Base-by-base conservation (phyloP, 352 stramenopile species). In the Blastocystis sp. region DNA sequence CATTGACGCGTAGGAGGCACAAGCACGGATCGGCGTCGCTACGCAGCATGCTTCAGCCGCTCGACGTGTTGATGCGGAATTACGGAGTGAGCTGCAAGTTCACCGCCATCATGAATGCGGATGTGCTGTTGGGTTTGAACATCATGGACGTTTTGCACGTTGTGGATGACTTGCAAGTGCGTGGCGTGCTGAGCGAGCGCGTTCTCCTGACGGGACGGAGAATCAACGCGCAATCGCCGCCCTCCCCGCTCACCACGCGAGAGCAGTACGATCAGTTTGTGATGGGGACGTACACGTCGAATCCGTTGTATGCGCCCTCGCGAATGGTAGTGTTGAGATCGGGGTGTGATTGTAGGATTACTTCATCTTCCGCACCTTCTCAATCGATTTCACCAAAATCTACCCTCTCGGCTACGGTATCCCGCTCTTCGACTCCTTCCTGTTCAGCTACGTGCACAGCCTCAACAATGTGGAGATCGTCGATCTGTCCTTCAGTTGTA, bases 401-500 rank as follows among this genome's bases (percentile, higher is more conserved):
- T 37, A 37, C 31, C 16, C 62, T 6, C 24, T 69, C 31, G 62
- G 10, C 33, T 69, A 69, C 31, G 62, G 62, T 12, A 69, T 69
- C 31, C 62, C 62, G 10, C 31, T 69, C 24, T 69, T 69, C 24
- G 62, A 69, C 33, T 33, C 62, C 24, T 69, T 33, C 31, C 33
- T 69, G 13, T 69, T 69, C 62, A 24, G 6, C 6, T 33, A 69
- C 13, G 6, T 69, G 13, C 33, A 69, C 31, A 37, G 24, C 24
- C 31, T 69, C 19, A 26, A 26, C 10, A 69, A 69, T 24, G 24
- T 69, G 10, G 62, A 69, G 10, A 69, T 69, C 19, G 62, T 69
- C 24, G 62, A 69, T 37, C 31, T 69, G 10, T 69, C 62, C 6
- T 69, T 29, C 13, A 69, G 62, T 69, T 24, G 62, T 69, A 69